Conservation (phyloP, 169 alveolate genomes). For the Perkinsus marinus region DNA sequence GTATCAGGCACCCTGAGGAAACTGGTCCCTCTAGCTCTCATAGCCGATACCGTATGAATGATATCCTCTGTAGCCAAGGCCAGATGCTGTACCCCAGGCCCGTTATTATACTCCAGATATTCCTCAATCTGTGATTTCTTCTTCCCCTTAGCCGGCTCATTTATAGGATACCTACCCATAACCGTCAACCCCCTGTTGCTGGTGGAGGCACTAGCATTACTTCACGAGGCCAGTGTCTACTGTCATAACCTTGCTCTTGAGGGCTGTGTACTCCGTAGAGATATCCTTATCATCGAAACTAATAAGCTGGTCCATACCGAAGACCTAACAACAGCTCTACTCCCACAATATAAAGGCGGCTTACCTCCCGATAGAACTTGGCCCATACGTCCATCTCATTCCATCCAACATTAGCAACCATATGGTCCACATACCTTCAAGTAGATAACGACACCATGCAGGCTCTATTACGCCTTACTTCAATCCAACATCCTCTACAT, state of each 20-base stretch:
- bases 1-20: slow-evolving; percentile 50
- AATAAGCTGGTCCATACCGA: slow-evolving; percentile 56
- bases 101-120: slow-evolving; percentile 52
- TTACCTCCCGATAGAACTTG: slow-evolving; percentile 20
- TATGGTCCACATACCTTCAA: slow-evolving; percentile 41
- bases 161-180: slow-evolving; percentile 41
- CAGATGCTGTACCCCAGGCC: slow-evolving; percentile 60
- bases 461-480: slow-evolving; percentile 6
- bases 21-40: slow-evolving; percentile 50
- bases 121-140: slow-evolving; percentile 54
- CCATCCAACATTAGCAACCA: slow-evolving; percentile 57
- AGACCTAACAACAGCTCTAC: slow-evolving; percentile 18
- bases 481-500: not conserved
- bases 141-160: slow-evolving; percentile 62
- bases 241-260: slow-evolving; percentile 52
- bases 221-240: slow-evolving; percentile 48
- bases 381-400: slow-evolving; percentile 56
- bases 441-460: slow-evolving; percentile 23
- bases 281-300: slow-evolving; percentile 54
- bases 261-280: slow-evolving; percentile 55
- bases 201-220: not conserved
- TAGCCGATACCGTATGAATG: slow-evolving; percentile 28
- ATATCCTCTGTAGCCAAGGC: slow-evolving; percentile 47
- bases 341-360: not conserved
- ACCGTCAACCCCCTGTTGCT: too few species aligned